Base-by-base conservation (phyloP, 2,329 filamentous ascomycete species). In the Aureobasidium subglaciale region DNA sequence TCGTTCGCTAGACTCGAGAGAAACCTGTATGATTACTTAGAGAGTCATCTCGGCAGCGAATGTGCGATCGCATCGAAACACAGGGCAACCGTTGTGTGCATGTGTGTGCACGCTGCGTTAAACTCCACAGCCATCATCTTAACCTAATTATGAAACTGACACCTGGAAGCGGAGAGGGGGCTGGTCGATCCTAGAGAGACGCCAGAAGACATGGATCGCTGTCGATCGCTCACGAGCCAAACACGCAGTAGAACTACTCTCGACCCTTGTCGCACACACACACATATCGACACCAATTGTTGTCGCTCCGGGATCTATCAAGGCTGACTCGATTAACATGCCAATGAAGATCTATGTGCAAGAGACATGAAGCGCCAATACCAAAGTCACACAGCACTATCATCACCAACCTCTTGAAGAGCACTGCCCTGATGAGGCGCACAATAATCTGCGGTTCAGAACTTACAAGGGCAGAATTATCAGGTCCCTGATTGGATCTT, bases 101-200 rank as follows among this genome's bases (percentile, higher is more conserved):
- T 25, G 45, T 15, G 45, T 22, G 45, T 8, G 45, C 46, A 24
- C 29, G 42, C 40, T n/a, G 42, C 29, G 42, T 46, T 24, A 34
- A 29, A 37, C 50, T 54, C 50, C 50, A 22, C 48, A 54, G 32
- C 50, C 34, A 54, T 54, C 46, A 50, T 50, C 34, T 50, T 38
- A 50, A 50, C 50, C 43, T 27, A 54, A 43, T 43, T 34, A 24
- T 54, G 50, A 54, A 54, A 54, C 50, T 54, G 50, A 38, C 50
- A 54, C 50, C 20, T 34, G 34, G 27, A 43, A 54, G 50, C 29
- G 50, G 50, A 54, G 50, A 54, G 34, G 30, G 49, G 37, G 32
- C 35, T n/a, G 37, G 38, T 34, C 38, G 50, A 54, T 54, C 50
- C 25, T 25, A 18, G 30, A n/a, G 22, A 43, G 30, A 34, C 37